These are phyloP conservation scores for Calonectria pteridis DNA, from an alignment of 2,329 filamentous ascomycete species.

Conservation along the genomic window DNA sequence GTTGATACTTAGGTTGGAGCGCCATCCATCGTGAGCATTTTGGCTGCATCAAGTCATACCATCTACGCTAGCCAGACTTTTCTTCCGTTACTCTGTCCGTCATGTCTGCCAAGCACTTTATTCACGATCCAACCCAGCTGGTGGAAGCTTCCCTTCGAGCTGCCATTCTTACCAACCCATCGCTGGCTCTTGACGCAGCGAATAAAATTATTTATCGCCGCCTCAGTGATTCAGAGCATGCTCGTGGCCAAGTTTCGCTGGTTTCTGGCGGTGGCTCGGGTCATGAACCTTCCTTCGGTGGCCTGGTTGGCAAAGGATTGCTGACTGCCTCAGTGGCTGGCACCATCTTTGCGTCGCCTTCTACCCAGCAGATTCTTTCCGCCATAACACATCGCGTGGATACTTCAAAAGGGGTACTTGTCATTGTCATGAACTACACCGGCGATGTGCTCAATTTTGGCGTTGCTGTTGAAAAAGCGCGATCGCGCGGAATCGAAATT, in stretches of 20 bases:
- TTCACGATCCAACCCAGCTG: background rate
- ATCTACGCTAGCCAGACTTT: background rate
- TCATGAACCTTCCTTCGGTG: conserved; percentile 74
- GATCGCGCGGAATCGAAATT: conserved; percentile 62
- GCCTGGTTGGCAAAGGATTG: conserved; percentile 73
- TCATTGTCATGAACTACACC: conserved; percentile 78
- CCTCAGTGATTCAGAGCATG: background rate
- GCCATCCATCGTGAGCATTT: background rate
- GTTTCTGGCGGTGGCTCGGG: conserved; percentile 61
- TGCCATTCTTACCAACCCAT: background rate
- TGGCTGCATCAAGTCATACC: background rate
- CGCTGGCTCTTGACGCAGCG: background rate
- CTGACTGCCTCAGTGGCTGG: conserved; percentile 73
- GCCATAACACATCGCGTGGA: background rate
- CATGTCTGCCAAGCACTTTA: conserved; percentile 2
- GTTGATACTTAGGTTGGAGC: background rate
- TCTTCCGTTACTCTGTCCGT: background rate
- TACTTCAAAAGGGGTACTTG: conserved; percentile 47
- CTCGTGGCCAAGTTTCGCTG: background rate
- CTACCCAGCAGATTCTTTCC: conserved; percentile 67
- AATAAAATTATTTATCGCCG: conserved; percentile 8
- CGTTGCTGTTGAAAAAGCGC: conserved; percentile 75
- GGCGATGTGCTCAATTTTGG: conserved; percentile 74
- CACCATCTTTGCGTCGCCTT: conserved; percentile 75
- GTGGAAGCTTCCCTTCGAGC: background rate